These are phyloP conservation scores for Gossypium australe DNA, from an alignment of 345 rosid species.

Conservation along the genomic window DNA sequence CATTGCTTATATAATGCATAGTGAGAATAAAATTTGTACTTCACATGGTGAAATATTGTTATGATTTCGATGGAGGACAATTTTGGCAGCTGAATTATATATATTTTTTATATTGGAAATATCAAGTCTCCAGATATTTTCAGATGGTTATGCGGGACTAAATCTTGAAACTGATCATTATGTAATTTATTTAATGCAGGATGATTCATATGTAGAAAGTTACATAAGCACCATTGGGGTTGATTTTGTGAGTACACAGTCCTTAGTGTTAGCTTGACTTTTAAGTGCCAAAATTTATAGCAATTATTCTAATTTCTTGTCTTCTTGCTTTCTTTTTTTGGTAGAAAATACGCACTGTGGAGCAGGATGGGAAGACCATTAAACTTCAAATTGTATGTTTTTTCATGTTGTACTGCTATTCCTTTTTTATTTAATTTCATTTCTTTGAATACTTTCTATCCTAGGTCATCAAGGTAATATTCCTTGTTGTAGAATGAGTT, in stretches of 20 bases:
- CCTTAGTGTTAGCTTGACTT: not conserved
- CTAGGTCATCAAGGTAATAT: not conserved
- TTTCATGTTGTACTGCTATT: conserved; percentile 5
- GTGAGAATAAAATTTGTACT: not conserved
- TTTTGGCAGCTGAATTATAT: not conserved
- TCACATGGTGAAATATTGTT: not conserved
- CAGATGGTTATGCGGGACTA: not conserved
- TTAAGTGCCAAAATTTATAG: not conserved
- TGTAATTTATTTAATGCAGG: conserved; percentile 33
- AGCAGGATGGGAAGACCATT: conserved; percentile 84
- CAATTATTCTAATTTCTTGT: conserved; percentile 8
- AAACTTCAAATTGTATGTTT: conserved; percentile 71
- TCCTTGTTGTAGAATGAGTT: not conserved
- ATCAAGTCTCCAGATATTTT: not conserved
- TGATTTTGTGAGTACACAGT: conserved; percentile 54
- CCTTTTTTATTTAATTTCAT: not conserved
- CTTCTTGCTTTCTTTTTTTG: not conserved
- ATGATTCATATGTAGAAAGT: conserved; percentile 70
- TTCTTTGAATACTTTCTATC: not conserved
- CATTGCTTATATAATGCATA: not conserved
- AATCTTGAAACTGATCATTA: not conserved
- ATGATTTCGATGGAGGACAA: not conserved
- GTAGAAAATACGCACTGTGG: conserved; percentile 87
- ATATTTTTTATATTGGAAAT: not conserved
- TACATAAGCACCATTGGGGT: conserved; percentile 85